A percentile compares a stretch with the other conserved stretches of the same genome.
Evolutionary conservation across 768 basidiomycete species (phyloP).

Genomic region (Trametes villosa): DNA sequence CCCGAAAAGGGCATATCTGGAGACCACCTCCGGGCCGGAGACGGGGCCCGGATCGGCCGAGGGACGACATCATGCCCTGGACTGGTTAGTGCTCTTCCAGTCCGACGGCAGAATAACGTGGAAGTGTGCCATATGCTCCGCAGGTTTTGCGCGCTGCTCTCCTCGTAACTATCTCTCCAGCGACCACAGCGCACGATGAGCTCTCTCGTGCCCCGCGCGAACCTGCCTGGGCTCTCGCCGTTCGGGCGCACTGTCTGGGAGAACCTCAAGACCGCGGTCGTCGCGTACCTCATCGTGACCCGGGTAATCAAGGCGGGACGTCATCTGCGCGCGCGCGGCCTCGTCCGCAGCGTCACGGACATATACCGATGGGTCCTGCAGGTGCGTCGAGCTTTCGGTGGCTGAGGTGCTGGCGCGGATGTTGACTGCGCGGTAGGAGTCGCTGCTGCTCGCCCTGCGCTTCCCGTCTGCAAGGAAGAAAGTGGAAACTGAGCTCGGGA

Average conservation of each 20-base stretch:
- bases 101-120: too few relatives aligned
- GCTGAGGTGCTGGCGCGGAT: too few relatives aligned
- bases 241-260: constrained; percentile 35
- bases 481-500: constrained; percentile 64
- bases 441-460: constrained; percentile 60
- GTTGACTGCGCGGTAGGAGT: constrained; percentile 43
- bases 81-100: too few relatives aligned
- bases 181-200: background rate
- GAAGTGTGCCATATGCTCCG: constrained; percentile 4
- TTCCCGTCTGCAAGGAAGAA: constrained; percentile 64
- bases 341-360: constrained; percentile 52
- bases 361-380: constrained; percentile 56
- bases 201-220: constrained; percentile 8
- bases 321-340: constrained; percentile 67
- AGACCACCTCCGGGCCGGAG: background rate
- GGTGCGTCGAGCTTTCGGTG: constrained; percentile 40
- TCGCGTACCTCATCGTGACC: constrained; percentile 59
- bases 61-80: too few relatives aligned
- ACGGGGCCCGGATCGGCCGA: background rate
- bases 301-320: constrained; percentile 58
- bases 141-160: background rate
- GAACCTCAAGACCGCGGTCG: constrained; percentile 56
- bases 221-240: constrained; percentile 12
- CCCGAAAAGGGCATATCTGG: background rate
- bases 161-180: background rate